Evolutionary conservation across 2,329 filamentous ascomycete species (phyloP), one percentile per base, ranked within the genome.

Genomic region (Arthrobotrys conoides): DNA sequence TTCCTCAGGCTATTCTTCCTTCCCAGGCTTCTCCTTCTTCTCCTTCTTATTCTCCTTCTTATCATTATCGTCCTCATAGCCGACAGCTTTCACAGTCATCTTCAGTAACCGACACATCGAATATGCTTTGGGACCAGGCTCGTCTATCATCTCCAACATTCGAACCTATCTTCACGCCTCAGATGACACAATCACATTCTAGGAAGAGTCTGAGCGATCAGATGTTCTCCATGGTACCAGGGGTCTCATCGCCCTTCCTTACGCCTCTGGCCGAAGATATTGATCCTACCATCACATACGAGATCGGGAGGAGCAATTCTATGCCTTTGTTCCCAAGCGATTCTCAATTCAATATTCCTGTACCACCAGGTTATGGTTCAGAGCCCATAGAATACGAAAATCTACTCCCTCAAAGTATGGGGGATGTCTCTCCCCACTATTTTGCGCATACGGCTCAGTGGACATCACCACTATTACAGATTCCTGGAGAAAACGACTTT

Each of bases 71-170:
- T 41, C 44, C 5, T 12, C 44, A 46, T 46, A 46, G 3, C 5
- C 44, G 44, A 46, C 44, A 46, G 1, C n/a, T 5, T 51, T 51
- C 48, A 6, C 2, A n/a, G 16, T 51, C 22, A 24, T 51, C 48
- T 61, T 73, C 70, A 16, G 8, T 18, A 33, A 46, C 64, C 63
- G 71, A 69, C 9, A n/a, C 63, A 44, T 69, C 71, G 46, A 68
- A 57, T 27, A 68, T 75, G 64, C 64, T 75, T 75, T 75, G 71
- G 71, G 71, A 69, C 8, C 71, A 75, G n/a, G 36, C 51, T 18
- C 55, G 27, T 44, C 22, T 66, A 18, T 33, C 70, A 44, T 68
- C 63, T 48, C 68, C 70, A 61, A 53, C 71, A 75, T 75, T 63
- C 38, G 71, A 75, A 46, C 16, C 36, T 36, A 12, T 75, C 30